Evolutionary conservation across 2,329 filamentous ascomycete species (phyloP).

Genomic region (Proliferodiscus dingleyae): DNA sequence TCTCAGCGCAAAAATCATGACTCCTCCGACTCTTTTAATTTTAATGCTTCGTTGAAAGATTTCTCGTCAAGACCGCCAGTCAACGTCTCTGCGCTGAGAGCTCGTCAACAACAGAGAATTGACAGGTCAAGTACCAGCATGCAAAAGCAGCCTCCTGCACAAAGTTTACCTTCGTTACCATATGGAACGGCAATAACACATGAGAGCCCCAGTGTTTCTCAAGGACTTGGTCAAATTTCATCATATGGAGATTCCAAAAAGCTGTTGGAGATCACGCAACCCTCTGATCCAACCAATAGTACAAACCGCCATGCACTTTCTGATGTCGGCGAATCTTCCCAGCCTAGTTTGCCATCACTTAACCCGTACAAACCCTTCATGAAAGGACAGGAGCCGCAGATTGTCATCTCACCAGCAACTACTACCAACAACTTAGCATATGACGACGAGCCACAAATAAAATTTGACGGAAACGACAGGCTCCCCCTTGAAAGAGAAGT

Average conservation of each 20-base stretch:
- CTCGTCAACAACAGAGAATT: constrained; percentile 7
- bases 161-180: constrained; percentile 10
- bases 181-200: background rate
- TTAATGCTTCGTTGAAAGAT: background rate
- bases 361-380: constrained; percentile 8
- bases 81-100: constrained; percentile 10
- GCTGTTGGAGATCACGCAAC: constrained; percentile 17
- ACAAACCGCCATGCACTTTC: constrained; percentile 2
- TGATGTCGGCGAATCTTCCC: constrained; percentile 3
- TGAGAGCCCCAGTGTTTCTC: constrained; percentile 5
- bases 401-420: constrained; percentile 13
- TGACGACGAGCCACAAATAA: constrained; percentile 5
- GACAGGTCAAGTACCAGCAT: constrained; percentile 1
- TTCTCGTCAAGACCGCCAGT: constrained; percentile 6
- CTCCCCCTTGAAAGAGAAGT: constrained; percentile 27
- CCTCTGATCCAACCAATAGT: background rate
- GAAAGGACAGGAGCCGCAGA: constrained; percentile 2
- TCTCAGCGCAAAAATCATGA: background rate
- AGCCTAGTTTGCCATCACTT: constrained; percentile 1
- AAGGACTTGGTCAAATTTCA: constrained; percentile 11
- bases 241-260: constrained; percentile 20
- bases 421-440: constrained; percentile 1
- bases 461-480: constrained; percentile 5
- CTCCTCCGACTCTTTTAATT: background rate
- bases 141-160: constrained; percentile 7